Evolutionary conservation across 257 asterid species (phyloP).

Genomic region (Solanum megistacrolobum): DNA sequence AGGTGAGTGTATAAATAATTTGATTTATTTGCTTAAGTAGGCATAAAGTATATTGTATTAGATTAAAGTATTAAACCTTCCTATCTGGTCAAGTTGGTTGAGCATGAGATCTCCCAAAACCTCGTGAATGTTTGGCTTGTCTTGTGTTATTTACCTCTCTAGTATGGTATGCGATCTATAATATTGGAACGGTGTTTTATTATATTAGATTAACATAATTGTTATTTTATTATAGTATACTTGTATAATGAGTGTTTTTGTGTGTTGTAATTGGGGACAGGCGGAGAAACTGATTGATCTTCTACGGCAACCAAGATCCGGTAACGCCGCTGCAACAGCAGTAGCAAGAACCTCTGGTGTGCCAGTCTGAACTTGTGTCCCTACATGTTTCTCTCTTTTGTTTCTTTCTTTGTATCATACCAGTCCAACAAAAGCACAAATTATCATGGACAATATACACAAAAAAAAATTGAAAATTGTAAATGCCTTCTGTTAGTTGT

Average conservation of each 20-base stretch:
- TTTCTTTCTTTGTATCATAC: neutral
- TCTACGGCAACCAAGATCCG: conserved; percentile 87
- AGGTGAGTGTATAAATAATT: neutral
- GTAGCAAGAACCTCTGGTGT: conserved; percentile 35
- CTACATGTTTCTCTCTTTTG: conserved; percentile 14
- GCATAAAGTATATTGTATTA: neutral
- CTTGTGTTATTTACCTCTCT: neutral
- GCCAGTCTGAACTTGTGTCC: conserved; percentile 22
- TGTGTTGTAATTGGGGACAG: conserved; percentile 34
- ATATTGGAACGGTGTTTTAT: neutral
- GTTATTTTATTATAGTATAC: neutral
- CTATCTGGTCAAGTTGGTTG: neutral
- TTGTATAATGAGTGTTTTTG: neutral
- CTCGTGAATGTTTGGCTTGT: neutral
- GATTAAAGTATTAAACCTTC: neutral
- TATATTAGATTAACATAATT: neutral
- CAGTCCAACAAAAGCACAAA: neutral
- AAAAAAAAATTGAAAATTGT: neutral
- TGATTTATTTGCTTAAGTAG: neutral
- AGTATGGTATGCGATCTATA: too few species aligned
- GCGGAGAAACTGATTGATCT: conserved; percentile 75
- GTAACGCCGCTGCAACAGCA: conserved; percentile 43
- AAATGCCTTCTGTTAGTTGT: neutral
- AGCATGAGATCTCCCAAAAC: too few species aligned
- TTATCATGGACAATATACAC: neutral